Evolutionary conservation across 495 filamentous ascomycete species (phyloP), one percentile per base, ranked within the genome.

Genomic region (Lasiosphaeris hirsuta): DNA sequence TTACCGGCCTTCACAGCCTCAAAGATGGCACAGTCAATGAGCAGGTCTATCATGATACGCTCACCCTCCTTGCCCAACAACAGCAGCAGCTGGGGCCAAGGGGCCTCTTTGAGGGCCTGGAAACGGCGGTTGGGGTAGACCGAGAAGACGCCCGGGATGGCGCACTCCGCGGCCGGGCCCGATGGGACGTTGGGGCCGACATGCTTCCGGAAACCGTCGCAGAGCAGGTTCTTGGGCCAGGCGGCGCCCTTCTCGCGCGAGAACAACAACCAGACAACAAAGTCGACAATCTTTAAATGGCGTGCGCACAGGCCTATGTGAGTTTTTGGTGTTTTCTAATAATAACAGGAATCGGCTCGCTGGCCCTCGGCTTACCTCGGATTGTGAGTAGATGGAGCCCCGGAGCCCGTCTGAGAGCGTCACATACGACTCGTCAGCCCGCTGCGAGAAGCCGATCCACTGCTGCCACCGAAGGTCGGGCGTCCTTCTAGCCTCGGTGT

Each of bases 11-110:
- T 74, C 3, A 96, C 70, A n/a, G 78, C 67, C 17, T 77, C 61
- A 65, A 96, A 98, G 3, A 97, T 74, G 7, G 86, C 88, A 66
- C 87, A 90, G 60, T 94, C 81, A 3, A 95, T 66, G 15, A 97
- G 66, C 33, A 97, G 70, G 60, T 86, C 80, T 49, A 91, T 78
- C 86, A 98, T 95, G 62, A 91, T 85, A 11, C 81, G 81, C 51
- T 96, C 89, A 2, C 92, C 91, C 59, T 85, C 84, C 57, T 81
- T 81, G 0, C 90, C 90, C 41, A 98, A 71, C 10, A 96, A 72
- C 35, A 73, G 70, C 4, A 92, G 78, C 10, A 94, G 67, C 30
- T 86, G 79, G 19, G 81, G 78, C 94, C 94, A 98, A 36, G 86
- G 81, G 4, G 75, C 62, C 23, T 78, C 65, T 71, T 91, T 95